A percentile compares a stretch with the other conserved stretches of the same genome.
These are phyloP conservation scores for Colletotrichum tabaci DNA, from an alignment of 2,329 filamentous ascomycete species.

Conservation along the genomic window DNA sequence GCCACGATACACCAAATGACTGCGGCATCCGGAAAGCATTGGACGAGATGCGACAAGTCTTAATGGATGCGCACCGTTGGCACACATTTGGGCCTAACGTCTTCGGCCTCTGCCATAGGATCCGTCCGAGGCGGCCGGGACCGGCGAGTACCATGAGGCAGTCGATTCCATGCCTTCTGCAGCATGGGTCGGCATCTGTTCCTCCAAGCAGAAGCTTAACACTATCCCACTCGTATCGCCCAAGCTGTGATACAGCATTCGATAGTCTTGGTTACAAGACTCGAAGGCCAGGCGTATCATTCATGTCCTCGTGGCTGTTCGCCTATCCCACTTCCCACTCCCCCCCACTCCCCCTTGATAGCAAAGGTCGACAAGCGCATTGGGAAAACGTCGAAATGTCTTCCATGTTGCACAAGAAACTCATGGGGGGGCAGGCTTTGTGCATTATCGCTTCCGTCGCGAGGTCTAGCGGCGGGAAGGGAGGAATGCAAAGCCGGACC, in stretches of 20 bases:
- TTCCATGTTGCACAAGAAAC: slow-evolving; percentile 18
- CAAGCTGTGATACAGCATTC: slow-evolving; percentile 37
- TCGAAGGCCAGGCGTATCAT: slow-evolving; percentile 5
- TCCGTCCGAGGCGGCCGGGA: slow-evolving; percentile 5
- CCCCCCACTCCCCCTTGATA: no score
- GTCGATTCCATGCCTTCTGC: neutral
- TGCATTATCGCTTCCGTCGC: neutral
- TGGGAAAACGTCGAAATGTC: neutral
- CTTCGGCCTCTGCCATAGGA: neutral
- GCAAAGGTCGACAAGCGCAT: slow-evolving; percentile 6
- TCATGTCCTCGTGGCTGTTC: neutral
- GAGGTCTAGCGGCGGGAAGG: neutral
- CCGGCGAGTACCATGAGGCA: neutral
- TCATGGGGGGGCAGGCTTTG: slow-evolving; percentile 7
- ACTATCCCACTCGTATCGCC: slow-evolving; percentile 13
- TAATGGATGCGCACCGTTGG: slow-evolving; percentile 8
- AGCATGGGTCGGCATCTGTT: neutral
- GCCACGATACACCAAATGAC: slow-evolving; percentile 17
- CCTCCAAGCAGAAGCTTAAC: neutral
- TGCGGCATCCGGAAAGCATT: slow-evolving; percentile 2
- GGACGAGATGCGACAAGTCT: neutral
- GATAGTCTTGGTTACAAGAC: slow-evolving; percentile 34
- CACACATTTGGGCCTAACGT: neutral
- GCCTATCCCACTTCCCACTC: neutral
- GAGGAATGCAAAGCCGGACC: neutral